Evolutionary conservation across 2,329 filamentous ascomycete genomes (phyloP).

Genomic region (Aspergillus sp.): DNA sequence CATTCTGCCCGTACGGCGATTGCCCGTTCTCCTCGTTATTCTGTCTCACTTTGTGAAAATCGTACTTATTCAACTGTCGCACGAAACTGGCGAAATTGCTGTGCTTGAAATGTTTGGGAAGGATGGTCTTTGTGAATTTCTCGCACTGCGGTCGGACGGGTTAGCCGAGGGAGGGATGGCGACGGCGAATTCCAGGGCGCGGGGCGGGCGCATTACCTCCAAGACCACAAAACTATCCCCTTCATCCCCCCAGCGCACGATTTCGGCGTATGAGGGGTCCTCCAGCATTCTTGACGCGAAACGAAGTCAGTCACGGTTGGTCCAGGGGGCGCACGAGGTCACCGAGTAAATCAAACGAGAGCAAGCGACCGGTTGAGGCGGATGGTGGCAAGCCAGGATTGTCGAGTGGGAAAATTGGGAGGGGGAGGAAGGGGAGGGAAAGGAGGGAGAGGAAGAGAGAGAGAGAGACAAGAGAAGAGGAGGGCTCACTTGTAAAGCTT

Average conservation of each 20-base stretch:
- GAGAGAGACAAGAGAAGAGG: constrained; percentile 14
- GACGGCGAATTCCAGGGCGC: constrained; percentile 5
- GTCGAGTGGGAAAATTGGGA: neutral
- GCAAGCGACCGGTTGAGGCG: neutral
- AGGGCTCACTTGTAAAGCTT: constrained; percentile 89
- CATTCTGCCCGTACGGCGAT: constrained; percentile 77
- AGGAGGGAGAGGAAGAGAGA: constrained; percentile 8
- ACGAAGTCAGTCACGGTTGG: neutral
- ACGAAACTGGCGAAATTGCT: constrained; percentile 98
- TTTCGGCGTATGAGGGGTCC: constrained; percentile 85
- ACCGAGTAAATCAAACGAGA: neutral
- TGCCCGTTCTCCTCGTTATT: constrained; percentile 83
- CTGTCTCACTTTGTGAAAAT: constrained; percentile 95
- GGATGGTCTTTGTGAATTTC: constrained; percentile 94
- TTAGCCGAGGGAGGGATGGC: constrained; percentile 15
- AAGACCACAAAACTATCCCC: constrained; percentile 96
- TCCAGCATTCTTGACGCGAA: constrained; percentile 76
- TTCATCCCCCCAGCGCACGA: constrained; percentile 93
- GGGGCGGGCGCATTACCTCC: constrained; percentile 62
- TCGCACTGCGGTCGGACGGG: constrained; percentile 68
- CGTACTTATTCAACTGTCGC: constrained; percentile 93
- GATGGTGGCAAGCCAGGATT: neutral
- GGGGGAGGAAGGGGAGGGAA: neutral
- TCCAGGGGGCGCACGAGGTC: neutral
- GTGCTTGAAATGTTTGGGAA: constrained; percentile 98